Evolutionary conservation across 768 basidiomycete genomes (phyloP), one percentile per base, ranked within the genome.

Genomic region (Termitomyces heimii): DNA sequence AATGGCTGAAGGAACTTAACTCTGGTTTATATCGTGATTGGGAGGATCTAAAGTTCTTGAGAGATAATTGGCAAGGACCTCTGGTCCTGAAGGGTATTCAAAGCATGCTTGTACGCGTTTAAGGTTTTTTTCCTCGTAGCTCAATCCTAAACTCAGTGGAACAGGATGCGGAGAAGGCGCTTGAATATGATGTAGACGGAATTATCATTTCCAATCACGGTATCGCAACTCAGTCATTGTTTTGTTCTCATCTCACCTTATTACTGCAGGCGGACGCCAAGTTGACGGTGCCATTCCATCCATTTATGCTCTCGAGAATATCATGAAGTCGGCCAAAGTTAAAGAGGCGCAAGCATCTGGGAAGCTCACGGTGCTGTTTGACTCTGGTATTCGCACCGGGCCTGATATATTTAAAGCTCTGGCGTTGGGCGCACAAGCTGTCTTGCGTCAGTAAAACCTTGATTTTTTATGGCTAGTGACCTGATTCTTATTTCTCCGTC

Each of bases 171-270:
- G 81, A 88, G 65, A 81, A 78, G 63, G 86, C 88, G 0, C 66
- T 89, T 14, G 82, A 87, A 28, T 63, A 77, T 20, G 82, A 86
- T 1, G 76, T 83, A 14, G 80, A 92, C 55, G 90, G 88, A 1
- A 87, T 93, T 57, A 68, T 93, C 48, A 86, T 92, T 16, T 90
- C 88, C 10, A 94, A 92, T 64, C 90, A 92, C 61, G 88, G 87
- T 86, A 48, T 31, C 75, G 64, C 13, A 13, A 14, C 43, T 28
- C 13, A 35, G 5, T 31, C 29, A 6, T 37, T 34, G 13, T 16
- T 37, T 51, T 29, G 12, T 45, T n/a, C 47, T 20, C 10, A 53
- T 29, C 37, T 43, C 9, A 24, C 3, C 56, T 39, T 35, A 26
- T 29, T 32, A 16, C 24, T 26, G 10, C 13, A 88, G 87, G 88